These are phyloP conservation scores for Boletellus ananiceps DNA, from an alignment of 768 basidiomycete genomes.

Conservation along the genomic window DNA sequence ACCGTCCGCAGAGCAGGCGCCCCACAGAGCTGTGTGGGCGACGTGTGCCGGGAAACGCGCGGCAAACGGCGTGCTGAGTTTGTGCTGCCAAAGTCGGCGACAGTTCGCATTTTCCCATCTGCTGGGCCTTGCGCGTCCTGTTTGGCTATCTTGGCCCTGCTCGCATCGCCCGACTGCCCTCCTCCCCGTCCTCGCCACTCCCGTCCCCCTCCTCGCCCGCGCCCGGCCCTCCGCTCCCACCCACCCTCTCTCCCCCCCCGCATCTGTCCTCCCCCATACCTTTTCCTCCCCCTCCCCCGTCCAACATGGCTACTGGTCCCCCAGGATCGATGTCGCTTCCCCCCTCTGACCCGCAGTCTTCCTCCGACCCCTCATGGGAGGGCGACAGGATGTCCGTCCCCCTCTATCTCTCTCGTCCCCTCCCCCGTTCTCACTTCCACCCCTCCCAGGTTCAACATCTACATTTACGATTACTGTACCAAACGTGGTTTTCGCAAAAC, in stretches of 20 bases:
- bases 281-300: background rate
- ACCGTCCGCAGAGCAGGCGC: too few species aligned
- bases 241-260: background rate
- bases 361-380: conserved; percentile 60
- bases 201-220: too few species aligned
- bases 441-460: conserved; percentile 75
- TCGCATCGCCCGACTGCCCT: too few species aligned
- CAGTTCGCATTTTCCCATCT: conserved; percentile 40
- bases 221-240: conserved; percentile 5
- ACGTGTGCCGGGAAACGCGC: too few species aligned
- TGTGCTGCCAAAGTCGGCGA: too few species aligned
- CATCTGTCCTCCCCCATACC: background rate
- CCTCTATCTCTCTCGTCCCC: background rate
- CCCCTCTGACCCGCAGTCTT: conserved; percentile 9
- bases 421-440: background rate
- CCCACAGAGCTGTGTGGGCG: too few species aligned
- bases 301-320: conserved; percentile 20
- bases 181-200: too few species aligned
- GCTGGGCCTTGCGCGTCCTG: conserved; percentile 11
- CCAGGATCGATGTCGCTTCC: conserved; percentile 26
- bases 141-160: conserved; percentile 25
- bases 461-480: conserved; percentile 80
- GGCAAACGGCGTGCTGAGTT: conserved; percentile 33
- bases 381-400: conserved; percentile 74
- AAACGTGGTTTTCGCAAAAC: conserved; percentile 78